phyloP scores from a whole-genome alignment of 352 stramenopile genomes.

The Pythium chondricola region DNA sequence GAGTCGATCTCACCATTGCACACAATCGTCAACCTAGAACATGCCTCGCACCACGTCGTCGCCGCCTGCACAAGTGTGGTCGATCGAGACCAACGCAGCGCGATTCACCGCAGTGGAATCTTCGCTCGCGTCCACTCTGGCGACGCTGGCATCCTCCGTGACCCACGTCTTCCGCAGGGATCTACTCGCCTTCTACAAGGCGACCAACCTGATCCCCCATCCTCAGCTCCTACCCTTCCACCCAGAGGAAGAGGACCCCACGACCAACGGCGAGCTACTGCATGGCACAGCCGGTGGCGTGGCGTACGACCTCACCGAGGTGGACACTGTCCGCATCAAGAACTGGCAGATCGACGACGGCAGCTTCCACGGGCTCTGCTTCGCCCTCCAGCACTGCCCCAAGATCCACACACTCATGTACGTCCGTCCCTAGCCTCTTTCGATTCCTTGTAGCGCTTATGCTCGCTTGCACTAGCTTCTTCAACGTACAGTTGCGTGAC shows the following conservation, averaged over 20 bases:
- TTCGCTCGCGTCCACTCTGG: slow-evolving; percentile 14
- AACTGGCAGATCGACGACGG: slow-evolving; percentile 67
- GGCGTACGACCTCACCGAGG: slow-evolving; percentile 56
- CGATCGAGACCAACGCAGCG: slow-evolving; percentile 33
- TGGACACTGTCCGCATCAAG: slow-evolving; percentile 45
- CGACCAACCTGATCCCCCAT: slow-evolving; percentile 47
- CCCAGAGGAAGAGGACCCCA: slow-evolving; percentile 50
- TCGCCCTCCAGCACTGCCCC: slow-evolving; percentile 35
- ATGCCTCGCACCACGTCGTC: too few species aligned
- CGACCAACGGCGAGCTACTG: slow-evolving; percentile 21
- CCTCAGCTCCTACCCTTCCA: slow-evolving; percentile 59
- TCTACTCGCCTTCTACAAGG: slow-evolving; percentile 51
- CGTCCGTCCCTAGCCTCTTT: neutral
- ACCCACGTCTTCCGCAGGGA: slow-evolving; percentile 44
- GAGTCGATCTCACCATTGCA: too few species aligned
- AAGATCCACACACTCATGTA: slow-evolving; percentile 55
- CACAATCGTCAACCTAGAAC: neutral
- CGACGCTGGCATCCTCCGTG: slow-evolving; percentile 14
- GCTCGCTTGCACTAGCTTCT: slow-evolving; percentile 29
- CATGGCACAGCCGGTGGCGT: neutral
- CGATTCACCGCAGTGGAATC: slow-evolving; percentile 16
- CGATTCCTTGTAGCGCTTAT: neutral
- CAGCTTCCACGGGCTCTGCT: slow-evolving; percentile 47
- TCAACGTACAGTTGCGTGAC: slow-evolving; percentile 47
- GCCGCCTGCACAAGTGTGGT: too few species aligned